Base-by-base conservation (phyloP, 768 basidiomycete genomes). In the Mycena floridula region DNA sequence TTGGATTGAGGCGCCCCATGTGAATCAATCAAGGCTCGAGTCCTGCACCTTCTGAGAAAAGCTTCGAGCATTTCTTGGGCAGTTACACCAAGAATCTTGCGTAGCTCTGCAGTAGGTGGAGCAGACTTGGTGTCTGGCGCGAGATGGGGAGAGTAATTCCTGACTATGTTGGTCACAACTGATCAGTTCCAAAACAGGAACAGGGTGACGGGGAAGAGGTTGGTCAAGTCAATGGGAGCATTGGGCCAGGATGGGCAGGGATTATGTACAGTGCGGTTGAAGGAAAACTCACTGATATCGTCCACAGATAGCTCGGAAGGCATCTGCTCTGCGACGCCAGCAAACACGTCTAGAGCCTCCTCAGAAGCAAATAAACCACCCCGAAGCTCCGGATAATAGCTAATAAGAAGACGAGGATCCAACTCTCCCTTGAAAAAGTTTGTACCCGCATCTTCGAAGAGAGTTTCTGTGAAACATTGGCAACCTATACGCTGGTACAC, bases 151-250 rank as follows among this genome's bases (percentile, higher is more conserved):
- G 87, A 88, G 61, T 94, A 93, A 59, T 93, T 92, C 72, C 79
- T 76, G 73, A 90, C 88, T 87, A 94, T 70, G 75, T 91, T 89
- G 56, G 72, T 76, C 64, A 76, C 76, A 77, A 93, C 92, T 93
- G 69, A 58, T 66, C 49, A 87, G 84, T 81, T 76, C 77, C 72
- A 75, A 72, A 61, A 50, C 54, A 69, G 64, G 67, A 66, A 62
- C 69, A 68, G 54, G 55, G 50, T 60, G 52, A 57, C 46, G 45
- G 58, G 58, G 48, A 65, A 40, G 51, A 24, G 22, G 40, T 25
- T 27, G 50, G 40, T 43, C 45, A 45, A 42, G 49, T 52, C 49
- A 50, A 51, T 51, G 45, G 43, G 51, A 56, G 50, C 47, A 57
- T 57, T 54, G 56, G 50, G 47, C 50, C 54, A 57, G 47, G 47